Percentiles rank a stretch among this genome's conserved stretches.
Conservation (phyloP, 139 green algal genomes). For the Astrephomene gubernaculifera region DNA sequence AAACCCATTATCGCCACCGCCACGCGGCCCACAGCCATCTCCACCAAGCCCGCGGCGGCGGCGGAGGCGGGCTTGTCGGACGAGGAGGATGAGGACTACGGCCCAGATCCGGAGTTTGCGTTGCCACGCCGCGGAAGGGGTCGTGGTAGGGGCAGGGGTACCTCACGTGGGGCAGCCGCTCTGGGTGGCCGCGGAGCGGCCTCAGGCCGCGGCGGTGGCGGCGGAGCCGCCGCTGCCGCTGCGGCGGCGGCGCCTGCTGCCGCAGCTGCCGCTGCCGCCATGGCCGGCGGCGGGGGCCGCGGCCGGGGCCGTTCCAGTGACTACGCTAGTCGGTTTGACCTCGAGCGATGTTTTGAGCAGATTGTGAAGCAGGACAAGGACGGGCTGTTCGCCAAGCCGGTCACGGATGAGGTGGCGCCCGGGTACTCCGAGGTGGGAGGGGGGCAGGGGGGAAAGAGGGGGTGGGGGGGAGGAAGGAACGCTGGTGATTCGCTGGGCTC, state of each 20-base stretch:
- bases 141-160: background rate
- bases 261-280: background rate
- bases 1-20: constrained; percentile 13
- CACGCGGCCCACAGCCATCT: background rate
- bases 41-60: background rate
- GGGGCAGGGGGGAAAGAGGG: background rate
- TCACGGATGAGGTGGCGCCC: constrained; percentile 37
- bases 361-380: constrained; percentile 47
- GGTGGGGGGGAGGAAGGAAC: background rate
- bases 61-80: background rate
- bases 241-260: background rate
- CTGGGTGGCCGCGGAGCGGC: background rate
- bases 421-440: constrained; percentile 36
- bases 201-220: background rate
- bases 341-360: constrained; percentile 38
- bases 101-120: constrained; percentile 34
- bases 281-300: background rate
- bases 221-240: background rate
- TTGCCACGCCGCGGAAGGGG: background rate
- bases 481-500: background rate
- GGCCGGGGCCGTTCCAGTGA: background rate
- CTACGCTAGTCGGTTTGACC: background rate
- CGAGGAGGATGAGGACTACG: constrained; percentile 24
- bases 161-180: background rate
- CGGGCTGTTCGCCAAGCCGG: constrained; percentile 33